Percentiles rank a stretch among this genome's conserved stretches.
phyloP scores from a whole-genome alignment of 202 grass and related monocot species.

The Zizania palustris region DNA sequence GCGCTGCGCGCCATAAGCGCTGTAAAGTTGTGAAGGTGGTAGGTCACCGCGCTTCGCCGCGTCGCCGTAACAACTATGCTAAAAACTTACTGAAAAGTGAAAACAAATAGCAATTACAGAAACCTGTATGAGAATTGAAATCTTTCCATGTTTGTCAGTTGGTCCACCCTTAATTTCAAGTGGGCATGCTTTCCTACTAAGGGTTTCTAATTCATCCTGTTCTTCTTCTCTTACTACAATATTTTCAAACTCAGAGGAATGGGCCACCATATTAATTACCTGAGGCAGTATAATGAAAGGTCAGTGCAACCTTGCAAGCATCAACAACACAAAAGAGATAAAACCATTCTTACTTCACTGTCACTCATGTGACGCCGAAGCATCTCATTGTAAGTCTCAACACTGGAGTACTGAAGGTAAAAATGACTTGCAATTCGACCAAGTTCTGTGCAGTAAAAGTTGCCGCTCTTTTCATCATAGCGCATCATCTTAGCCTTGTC shows the following conservation, averaged over 20 bases:
- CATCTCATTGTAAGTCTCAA: constrained; percentile 97
- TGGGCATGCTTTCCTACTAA: constrained; percentile 72
- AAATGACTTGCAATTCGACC: constrained; percentile 95
- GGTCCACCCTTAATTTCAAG: constrained; percentile 92
- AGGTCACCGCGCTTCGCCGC: no score
- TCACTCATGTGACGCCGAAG: constrained; percentile 90
- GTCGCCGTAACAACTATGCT: no score
- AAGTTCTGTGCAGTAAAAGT: constrained; percentile 99
- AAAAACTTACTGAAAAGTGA: constrained; percentile 6
- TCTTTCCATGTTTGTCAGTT: constrained; percentile 96
- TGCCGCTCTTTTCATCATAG: constrained; percentile 95
- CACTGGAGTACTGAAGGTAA: constrained; percentile 97
- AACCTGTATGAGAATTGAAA: constrained; percentile 99
- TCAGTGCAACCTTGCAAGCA: constrained; percentile 31
- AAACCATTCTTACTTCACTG: constrained; percentile 66
- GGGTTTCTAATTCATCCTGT: constrained; percentile 88
- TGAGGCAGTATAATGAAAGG: constrained; percentile 42
- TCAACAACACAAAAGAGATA: constrained; percentile 30
- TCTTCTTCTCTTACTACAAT: constrained; percentile 96
- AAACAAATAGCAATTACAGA: constrained; percentile 12
- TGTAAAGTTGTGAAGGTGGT: no score
- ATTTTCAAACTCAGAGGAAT: constrained; percentile 99
- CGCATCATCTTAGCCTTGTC: constrained; percentile 99
- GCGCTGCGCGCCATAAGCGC: no score
- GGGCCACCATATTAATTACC: constrained; percentile 97